These are phyloP conservation scores for Pichia cephalocereana DNA, from an alignment of 805 yeast genomes.

Conservation along the genomic window DNA sequence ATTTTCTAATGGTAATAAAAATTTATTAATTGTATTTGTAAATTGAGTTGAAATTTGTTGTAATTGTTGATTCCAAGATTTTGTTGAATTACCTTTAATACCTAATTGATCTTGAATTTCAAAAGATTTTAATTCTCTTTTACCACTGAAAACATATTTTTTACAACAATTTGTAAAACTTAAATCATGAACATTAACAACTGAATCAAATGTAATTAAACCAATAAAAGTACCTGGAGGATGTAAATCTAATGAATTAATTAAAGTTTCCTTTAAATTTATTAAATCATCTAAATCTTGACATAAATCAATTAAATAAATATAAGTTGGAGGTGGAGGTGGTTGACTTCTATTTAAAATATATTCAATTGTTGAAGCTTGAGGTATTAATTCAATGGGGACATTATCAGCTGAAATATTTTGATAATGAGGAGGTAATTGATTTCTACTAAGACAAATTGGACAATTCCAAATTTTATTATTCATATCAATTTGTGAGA, in stretches of 20 bases:
- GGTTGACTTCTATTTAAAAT: constrained; percentile 50
- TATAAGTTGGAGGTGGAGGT: constrained; percentile 77
- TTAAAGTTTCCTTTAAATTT: constrained; percentile 73
- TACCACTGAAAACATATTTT: constrained; percentile 81
- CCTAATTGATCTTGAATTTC: constrained; percentile 30
- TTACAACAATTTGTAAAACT: constrained; percentile 54
- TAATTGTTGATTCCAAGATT: constrained; percentile 32
- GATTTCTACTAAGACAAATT: constrained; percentile 68
- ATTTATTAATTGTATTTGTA: constrained; percentile 29
- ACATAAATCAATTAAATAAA: constrained; percentile 81
- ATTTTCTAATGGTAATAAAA: constrained; percentile 27
- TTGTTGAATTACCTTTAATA: constrained; percentile 27
- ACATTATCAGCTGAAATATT: constrained; percentile 65
- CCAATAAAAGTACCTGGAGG: constrained; percentile 91
- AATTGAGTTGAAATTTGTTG: constrained; percentile 16
- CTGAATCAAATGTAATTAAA: constrained; percentile 80
- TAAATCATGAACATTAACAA: constrained; percentile 83
- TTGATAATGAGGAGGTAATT: constrained; percentile 73
- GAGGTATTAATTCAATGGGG: constrained; percentile 69
- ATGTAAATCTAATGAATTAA: constrained; percentile 63
- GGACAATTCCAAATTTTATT: constrained; percentile 82
- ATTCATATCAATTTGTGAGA: constrained; percentile 67
- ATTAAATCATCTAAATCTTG: constrained; percentile 82
- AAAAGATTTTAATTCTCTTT: constrained; percentile 55
- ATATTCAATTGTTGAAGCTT: constrained; percentile 76